Evolutionary conservation across 2,329 filamentous ascomycete genomes (phyloP).

Genomic region (Fusarium sp.): DNA sequence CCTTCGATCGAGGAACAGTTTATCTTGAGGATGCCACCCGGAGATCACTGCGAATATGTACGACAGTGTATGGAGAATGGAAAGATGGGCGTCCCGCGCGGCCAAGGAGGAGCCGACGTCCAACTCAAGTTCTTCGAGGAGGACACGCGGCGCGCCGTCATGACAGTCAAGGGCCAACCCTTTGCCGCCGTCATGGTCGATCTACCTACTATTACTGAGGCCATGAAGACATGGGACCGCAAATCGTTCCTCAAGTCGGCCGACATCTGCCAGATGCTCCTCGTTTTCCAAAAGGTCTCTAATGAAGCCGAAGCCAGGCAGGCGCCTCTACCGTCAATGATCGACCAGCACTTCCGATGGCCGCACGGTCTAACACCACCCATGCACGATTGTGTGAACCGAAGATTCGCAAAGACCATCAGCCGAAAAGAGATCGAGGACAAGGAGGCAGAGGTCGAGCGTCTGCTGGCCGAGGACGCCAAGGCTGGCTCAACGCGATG

Average conservation of each 20-base stretch:
- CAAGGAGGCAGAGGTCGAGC: conserved; percentile 80
- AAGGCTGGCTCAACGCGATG: conserved; percentile 66
- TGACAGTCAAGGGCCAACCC: conserved; percentile 71
- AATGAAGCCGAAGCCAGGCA: conserved; percentile 71
- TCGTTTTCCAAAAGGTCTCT: conserved; percentile 74
- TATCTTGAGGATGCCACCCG: conserved; percentile 85
- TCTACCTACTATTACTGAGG: conserved; percentile 84
- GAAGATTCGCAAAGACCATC: conserved; percentile 82
- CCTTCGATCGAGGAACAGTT: conserved; percentile 91
- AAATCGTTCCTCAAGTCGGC: conserved; percentile 88
- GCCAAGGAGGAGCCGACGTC: conserved; percentile 76
- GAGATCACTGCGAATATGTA: conserved; percentile 84
- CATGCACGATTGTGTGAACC: conserved; percentile 83
- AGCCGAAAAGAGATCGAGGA: conserved; percentile 85
- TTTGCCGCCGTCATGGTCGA: conserved; percentile 85
- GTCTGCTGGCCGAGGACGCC: conserved; percentile 73
- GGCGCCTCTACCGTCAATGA: conserved; percentile 73
- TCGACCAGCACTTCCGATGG: conserved; percentile 74
- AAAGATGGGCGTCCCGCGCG: conserved; percentile 72
- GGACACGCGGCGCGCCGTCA: conserved; percentile 74
- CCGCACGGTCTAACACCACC: conserved; percentile 88
- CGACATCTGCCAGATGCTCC: conserved; percentile 87
- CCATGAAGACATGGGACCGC: conserved; percentile 92
- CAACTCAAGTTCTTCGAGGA: conserved; percentile 79
- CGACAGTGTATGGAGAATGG: conserved; percentile 76